Conservation (phyloP, 1,284 basidiomycete genomes). For the Melampsora americana region DNA sequence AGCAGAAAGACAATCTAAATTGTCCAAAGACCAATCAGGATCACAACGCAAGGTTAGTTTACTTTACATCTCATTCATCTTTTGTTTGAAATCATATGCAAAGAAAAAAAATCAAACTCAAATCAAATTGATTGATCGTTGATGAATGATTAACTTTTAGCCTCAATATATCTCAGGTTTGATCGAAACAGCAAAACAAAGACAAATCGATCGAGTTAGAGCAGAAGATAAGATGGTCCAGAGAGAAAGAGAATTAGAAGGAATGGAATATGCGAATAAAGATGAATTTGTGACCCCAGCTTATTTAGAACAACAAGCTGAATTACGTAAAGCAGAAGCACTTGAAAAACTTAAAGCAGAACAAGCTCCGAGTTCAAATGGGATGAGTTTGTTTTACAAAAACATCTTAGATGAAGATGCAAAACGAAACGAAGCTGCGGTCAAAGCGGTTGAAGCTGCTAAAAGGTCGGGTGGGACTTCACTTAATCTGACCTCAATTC, state of each 20-base stretch:
- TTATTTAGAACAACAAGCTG: constrained; percentile 93
- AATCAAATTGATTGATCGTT: no score
- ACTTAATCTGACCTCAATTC: constrained; percentile 27
- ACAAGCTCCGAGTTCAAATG: constrained; percentile 59
- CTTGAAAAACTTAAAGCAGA: constrained; percentile 76
- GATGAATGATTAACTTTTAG: constrained; percentile 60
- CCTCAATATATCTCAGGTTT: constrained; percentile 89
- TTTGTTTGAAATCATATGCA: no score
- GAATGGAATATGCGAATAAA: constrained; percentile 89
- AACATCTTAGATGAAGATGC: constrained; percentile 48
- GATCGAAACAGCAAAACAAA: constrained; percentile 75
- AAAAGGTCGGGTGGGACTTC: constrained; percentile 5
- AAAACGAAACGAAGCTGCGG: constrained; percentile 48
- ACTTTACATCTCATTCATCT: no score
- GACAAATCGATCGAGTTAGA: constrained; percentile 81
- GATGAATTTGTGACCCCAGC: constrained; percentile 95
- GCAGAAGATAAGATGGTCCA: constrained; percentile 99
- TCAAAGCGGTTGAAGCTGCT: constrained; percentile 44
- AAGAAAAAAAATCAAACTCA: no score
- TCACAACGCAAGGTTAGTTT: constrained; percentile 68
- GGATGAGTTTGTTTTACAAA: constrained; percentile 51
- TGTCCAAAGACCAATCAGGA: constrained; percentile 67
- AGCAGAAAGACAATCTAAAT: constrained; percentile 70
- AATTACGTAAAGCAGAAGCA: constrained; percentile 81
- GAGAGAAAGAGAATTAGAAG: constrained; percentile 84